Base-by-base conservation (phyloP, 345 rosid species). In the Hibiscus trionum region DNA sequence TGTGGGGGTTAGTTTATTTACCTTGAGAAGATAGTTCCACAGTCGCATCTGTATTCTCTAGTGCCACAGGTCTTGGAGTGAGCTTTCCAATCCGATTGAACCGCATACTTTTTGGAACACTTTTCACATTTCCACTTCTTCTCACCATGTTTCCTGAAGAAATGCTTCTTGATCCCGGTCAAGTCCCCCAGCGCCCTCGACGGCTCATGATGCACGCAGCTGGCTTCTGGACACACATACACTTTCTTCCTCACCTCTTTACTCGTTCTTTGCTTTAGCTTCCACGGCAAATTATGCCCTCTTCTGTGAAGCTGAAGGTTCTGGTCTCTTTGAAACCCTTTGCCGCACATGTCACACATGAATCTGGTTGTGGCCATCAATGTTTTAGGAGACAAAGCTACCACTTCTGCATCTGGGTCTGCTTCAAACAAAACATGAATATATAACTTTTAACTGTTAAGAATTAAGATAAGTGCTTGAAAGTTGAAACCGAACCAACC, bases 21-120 rank as follows among this genome's bases (percentile, higher is more conserved):
- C 97, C 97, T 87, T 72, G 96, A 90, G 86, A 92, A 92, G 77
- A 92, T 82, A 21, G 94, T 90, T 39, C 97, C 97, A 70, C 97
- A 91, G 82, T 91, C 97, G 71, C 97, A 92, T 83, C 93, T 82
- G 59, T 86, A 92, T 77, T 90, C 96, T 24, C 83, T 84, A 37
- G 90, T 92, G 85, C 97, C 97, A 78, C 97, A 92, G 70, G 85
- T 86, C 74, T 92, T 92, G 79, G 84, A 87, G 72, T 92, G 97
- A 77, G 96, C 97, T 84, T 92, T 92, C 94, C 93, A 92, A 75
- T 92, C 97, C 7, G 97, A 92, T 77, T 85, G 88, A 71, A 92
- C 97, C n/a, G 97, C 97, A 66, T 92, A 92, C 75, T 72, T 81
- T 82, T 92, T 92, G 3, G 92, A 88, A 79, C 97, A 92, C 77